Evolutionary conservation across 73 alveolate genomes (phyloP).

Genomic region (Paramecium pentaurelia): DNA sequence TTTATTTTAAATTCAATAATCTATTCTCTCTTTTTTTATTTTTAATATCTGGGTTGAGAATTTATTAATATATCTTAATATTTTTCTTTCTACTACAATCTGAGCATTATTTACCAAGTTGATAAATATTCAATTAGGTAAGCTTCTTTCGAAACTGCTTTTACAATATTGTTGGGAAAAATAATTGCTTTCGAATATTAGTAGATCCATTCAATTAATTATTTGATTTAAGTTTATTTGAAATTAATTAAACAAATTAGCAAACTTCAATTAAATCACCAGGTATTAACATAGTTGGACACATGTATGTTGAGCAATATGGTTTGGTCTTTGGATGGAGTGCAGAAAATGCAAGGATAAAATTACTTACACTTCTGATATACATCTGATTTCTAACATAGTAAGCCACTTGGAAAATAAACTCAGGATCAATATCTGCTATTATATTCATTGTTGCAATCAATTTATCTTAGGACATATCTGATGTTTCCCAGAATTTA

Average conservation of each 20-base stretch:
- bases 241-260: not conserved
- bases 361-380: slow-evolving; percentile 63
- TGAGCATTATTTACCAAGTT: slow-evolving; percentile 59
- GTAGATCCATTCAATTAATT: not conserved
- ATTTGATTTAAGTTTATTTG: not conserved
- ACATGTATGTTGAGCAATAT: slow-evolving; percentile 54
- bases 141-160: slow-evolving; percentile 31
- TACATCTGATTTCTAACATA: slow-evolving; percentile 64
- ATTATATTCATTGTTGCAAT: not conserved
- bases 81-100: slow-evolving; percentile 31
- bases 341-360: slow-evolving; percentile 56
- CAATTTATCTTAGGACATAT: not conserved
- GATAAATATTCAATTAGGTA: slow-evolving; percentile 14
- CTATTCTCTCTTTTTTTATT: slow-evolving; percentile 5
- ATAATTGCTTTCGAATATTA: not conserved
- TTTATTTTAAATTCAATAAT: not conserved
- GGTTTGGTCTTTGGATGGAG: slow-evolving; percentile 49
- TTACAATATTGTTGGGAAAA: slow-evolving; percentile 47
- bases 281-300: slow-evolving; percentile 48
- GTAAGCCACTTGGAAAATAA: slow-evolving; percentile 55
- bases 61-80: not conserved
- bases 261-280: slow-evolving; percentile 59
- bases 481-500: not conserved
- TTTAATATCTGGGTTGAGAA: not conserved
- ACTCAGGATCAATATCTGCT: slow-evolving; percentile 62